Conservation (phyloP, 1,139 yeast species). For the Debaryomyces psychrophilus region DNA sequence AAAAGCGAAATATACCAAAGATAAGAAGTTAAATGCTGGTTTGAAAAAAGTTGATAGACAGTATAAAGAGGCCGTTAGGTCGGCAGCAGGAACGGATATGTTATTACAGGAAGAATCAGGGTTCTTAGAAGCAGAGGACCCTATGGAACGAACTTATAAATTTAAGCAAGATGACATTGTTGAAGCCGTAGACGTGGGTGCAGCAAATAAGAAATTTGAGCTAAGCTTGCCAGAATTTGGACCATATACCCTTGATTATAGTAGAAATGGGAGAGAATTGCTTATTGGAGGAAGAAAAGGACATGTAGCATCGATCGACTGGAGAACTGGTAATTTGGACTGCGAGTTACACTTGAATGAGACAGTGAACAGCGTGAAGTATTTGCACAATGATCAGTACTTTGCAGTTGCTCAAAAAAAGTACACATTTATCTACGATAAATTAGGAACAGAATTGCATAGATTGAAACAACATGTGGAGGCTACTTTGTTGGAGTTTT, state of each 20-base stretch:
- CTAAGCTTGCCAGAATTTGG: constrained; percentile 78
- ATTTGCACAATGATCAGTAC: constrained; percentile 87
- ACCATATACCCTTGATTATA: constrained; percentile 80
- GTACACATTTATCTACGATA: constrained; percentile 89
- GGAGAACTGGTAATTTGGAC: constrained; percentile 83
- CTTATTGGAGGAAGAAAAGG: constrained; percentile 90
- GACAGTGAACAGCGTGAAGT: constrained; percentile 87
- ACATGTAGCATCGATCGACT: constrained; percentile 93
- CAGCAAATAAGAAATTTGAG: constrained; percentile 76
- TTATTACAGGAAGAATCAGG: constrained; percentile 85
- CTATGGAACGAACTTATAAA: constrained; percentile 86
- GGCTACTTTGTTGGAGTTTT: constrained; percentile 77
- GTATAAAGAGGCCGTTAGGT: constrained; percentile 73
- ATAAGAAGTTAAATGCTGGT: constrained; percentile 65
- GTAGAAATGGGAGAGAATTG: constrained; percentile 84
- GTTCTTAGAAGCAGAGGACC: constrained; percentile 82
- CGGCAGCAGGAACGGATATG: constrained; percentile 87
- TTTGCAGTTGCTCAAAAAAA: constrained; percentile 98
- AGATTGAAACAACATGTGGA: constrained; percentile 89
- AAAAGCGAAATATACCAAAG: constrained; percentile 43
- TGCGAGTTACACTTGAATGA: constrained; percentile 87
- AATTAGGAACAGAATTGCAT: constrained; percentile 89
- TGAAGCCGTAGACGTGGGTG: constrained; percentile 75
- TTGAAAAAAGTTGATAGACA: constrained; percentile 69
- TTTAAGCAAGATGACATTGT: constrained; percentile 80